A percentile compares a stretch with the other conserved stretches of the same genome.
phyloP scores from a whole-genome alignment of 345 rosid genomes.

The Carallia pectinifolia region DNA sequence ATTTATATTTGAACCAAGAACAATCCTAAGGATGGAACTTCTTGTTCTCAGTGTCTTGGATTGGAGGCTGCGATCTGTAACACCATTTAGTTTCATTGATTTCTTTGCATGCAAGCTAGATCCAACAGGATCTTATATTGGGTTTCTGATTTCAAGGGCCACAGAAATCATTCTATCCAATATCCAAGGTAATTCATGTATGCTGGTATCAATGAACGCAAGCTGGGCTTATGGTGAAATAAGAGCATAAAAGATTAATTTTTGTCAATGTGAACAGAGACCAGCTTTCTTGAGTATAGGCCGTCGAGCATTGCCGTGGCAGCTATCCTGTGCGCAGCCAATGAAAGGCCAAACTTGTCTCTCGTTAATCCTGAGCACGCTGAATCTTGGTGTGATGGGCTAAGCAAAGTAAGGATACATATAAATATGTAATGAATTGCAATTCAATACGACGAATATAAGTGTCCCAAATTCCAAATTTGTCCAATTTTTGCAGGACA shows the following conservation, averaged over 20 bases:
- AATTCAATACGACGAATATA: neutral
- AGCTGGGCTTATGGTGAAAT: neutral
- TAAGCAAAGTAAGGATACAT: conserved; percentile 62
- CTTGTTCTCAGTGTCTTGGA: conserved; percentile 76
- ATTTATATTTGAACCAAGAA: conserved; percentile 77
- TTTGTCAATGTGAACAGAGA: conserved; percentile 46
- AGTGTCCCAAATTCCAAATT: conserved; percentile 10
- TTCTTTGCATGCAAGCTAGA: conserved; percentile 92
- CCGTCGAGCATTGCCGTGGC: conserved; percentile 97
- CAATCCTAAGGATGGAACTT: conserved; percentile 87
- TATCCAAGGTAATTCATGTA: conserved; percentile 53
- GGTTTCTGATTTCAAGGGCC: conserved; percentile 65
- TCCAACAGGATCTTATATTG: conserved; percentile 54
- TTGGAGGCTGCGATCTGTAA: conserved; percentile 94
- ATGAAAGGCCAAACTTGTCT: conserved; percentile 70
- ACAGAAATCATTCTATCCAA: conserved; percentile 73
- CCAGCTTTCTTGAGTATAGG: conserved; percentile 77
- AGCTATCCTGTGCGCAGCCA: conserved; percentile 80
- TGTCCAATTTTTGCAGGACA: conserved; percentile 54
- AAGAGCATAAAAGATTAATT: neutral
- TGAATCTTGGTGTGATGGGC: conserved; percentile 92
- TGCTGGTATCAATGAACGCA: too few species aligned
- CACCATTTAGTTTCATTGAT: conserved; percentile 74
- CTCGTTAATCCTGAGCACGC: conserved; percentile 63
- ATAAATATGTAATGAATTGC: neutral